Conservation (phyloP, 2,329 filamentous ascomycete genomes). For the Claviceps capensis region DNA sequence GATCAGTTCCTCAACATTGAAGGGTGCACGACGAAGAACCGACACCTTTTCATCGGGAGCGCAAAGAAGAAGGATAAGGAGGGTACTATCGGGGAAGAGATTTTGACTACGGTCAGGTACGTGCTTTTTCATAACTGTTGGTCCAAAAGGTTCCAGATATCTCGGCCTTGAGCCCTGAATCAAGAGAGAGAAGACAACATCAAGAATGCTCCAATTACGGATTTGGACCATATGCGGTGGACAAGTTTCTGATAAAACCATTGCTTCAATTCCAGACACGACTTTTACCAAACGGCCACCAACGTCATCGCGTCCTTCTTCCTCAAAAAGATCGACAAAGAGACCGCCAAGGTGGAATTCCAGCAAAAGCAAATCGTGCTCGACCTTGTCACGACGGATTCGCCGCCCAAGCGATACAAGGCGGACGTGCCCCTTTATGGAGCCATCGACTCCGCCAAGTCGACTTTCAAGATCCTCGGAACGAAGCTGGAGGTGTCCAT, state of each 20-base stretch:
- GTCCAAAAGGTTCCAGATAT: too few species aligned
- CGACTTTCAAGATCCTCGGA: constrained; percentile 67
- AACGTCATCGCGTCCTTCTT: constrained; percentile 86
- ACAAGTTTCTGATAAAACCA: not conserved
- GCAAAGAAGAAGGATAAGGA: constrained; percentile 48
- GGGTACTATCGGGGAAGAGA: constrained; percentile 48
- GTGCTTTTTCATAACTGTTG: constrained; percentile 10
- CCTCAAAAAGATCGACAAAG: constrained; percentile 91
- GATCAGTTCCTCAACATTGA: constrained; percentile 95
- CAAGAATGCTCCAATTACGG: not conserved
- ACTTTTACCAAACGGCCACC: constrained; percentile 87
- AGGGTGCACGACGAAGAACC: constrained; percentile 70
- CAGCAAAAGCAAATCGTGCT: constrained; percentile 48
- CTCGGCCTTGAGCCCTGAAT: too few species aligned
- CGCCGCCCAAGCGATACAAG: constrained; percentile 63
- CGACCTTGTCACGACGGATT: constrained; percentile 75
- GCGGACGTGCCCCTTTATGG: constrained; percentile 63
- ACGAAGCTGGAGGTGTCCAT: constrained; percentile 79
- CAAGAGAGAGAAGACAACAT: not conserved
- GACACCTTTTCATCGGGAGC: constrained; percentile 74
- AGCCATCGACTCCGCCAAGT: constrained; percentile 60
- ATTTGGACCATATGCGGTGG: not conserved
- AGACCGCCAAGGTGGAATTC: constrained; percentile 60
- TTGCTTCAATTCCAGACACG: constrained; percentile 31
- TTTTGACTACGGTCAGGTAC: constrained; percentile 64